These are phyloP conservation scores for Cladorrhinum samala DNA, from an alignment of 495 filamentous ascomycete genomes.

Conservation along the genomic window DNA sequence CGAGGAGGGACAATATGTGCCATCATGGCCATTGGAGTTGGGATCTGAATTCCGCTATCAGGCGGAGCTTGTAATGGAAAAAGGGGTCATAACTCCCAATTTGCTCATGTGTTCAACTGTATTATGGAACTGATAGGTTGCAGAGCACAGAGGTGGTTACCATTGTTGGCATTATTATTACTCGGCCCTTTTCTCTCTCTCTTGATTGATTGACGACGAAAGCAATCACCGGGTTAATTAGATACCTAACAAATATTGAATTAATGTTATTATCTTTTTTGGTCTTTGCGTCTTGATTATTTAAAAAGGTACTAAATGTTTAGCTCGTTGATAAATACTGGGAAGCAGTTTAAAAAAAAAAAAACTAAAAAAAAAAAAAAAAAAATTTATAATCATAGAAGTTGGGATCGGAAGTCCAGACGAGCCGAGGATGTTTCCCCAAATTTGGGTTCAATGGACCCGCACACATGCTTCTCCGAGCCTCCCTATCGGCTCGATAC, in stretches of 20 bases:
- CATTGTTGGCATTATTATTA: too few relatives aligned
- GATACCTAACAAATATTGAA: background rate
- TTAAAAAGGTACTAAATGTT: too few relatives aligned
- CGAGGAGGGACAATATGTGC: background rate
- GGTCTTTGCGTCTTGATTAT: background rate
- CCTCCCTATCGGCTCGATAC: background rate
- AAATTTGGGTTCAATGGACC: background rate
- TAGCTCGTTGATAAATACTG: too few relatives aligned
- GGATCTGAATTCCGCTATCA: background rate
- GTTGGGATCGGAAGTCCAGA: background rate
- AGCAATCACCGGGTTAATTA: too few relatives aligned
- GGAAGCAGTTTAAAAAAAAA: background rate
- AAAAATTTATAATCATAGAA: background rate
- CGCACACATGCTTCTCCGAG: slow-evolving; percentile 8
- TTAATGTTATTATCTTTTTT: background rate
- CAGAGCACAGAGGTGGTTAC: too few relatives aligned
- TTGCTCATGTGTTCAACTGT: background rate
- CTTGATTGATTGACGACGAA: too few relatives aligned
- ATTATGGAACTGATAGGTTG: too few relatives aligned
- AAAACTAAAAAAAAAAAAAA: background rate
- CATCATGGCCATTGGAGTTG: background rate
- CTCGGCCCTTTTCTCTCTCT: too few relatives aligned
- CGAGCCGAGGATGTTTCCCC: slow-evolving; percentile 9
- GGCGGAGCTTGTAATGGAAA: background rate
- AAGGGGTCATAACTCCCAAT: background rate